Evolutionary conservation across 495 filamentous ascomycete genomes (phyloP).

Genomic region (Neurospora sp.): DNA sequence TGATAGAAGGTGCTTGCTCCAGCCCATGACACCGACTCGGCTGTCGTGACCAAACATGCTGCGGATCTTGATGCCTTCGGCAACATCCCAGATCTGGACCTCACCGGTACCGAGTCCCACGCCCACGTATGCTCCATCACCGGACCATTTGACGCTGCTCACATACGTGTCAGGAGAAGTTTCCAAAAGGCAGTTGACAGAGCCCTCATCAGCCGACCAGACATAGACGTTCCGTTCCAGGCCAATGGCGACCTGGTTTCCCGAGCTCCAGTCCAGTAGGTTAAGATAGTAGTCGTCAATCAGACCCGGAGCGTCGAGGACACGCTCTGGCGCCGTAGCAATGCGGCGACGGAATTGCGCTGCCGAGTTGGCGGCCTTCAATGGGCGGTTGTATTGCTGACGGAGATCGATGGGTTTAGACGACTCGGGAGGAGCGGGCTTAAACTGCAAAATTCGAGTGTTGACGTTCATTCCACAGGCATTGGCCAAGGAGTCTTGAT

Average conservation of each 20-base stretch:
- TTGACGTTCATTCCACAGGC: conserved; percentile 90
- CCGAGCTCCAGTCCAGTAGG: conserved; percentile 92
- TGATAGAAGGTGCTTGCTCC: conserved; percentile 95
- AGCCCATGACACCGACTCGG: conserved; percentile 94
- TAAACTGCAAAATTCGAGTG: conserved; percentile 96
- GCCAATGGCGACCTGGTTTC: conserved; percentile 96
- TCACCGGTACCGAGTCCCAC: conserved; percentile 93
- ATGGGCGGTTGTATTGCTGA: conserved; percentile 93
- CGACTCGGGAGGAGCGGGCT: conserved; percentile 91
- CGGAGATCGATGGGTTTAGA: conserved; percentile 96
- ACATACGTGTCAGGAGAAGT: conserved; percentile 85
- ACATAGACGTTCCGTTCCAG: conserved; percentile 95
- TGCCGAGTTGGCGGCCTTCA: conserved; percentile 63
- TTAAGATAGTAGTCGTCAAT: conserved; percentile 99
- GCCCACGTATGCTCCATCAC: conserved; percentile 90
- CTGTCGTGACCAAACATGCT: conserved; percentile 98
- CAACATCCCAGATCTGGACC: conserved; percentile 98
- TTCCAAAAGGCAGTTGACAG: conserved; percentile 79
- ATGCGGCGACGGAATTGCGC: conserved; percentile 86
- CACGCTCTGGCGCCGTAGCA: conserved; percentile 88
- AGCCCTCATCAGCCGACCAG: conserved; percentile 94
- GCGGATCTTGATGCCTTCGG: conserved; percentile 87
- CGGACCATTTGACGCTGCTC: conserved; percentile 97
- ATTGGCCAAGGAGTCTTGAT: conserved; percentile 81
- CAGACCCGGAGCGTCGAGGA: conserved; percentile 92